Evolutionary conservation across 2,329 filamentous ascomycete genomes (phyloP), one percentile per base, ranked within the genome.

Genomic region (Parascedosporium putredinis): DNA sequence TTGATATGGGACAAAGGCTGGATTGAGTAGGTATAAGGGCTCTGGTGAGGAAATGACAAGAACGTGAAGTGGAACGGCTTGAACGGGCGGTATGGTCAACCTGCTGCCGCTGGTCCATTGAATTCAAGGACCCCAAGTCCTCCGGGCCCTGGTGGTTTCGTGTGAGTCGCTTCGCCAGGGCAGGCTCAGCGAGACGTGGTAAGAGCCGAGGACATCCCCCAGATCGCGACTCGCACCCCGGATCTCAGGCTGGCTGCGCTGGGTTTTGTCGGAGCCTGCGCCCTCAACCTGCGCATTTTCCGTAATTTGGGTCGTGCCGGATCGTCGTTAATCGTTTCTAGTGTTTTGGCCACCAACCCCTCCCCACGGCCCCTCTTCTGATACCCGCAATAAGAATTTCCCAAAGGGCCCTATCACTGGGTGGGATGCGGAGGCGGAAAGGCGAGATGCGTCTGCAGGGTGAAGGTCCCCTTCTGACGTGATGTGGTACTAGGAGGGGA

Each of bases 271-370:
- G 22, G n/a, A 29, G 16, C 10, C 23, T 2, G 23, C n/a, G 42
- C 25, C 25, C n/a, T 29, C 42, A 9, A 20, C 16, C 5, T 22
- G 10, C 42, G 40, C 40, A n/a, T n/a, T n/a, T 31, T 31, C 27
- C 27, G 12, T 31, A 31, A 6, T 45, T 14, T 29, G 14, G 25
- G 42, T 45, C 25, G 23, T 45, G 42, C 42, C 42, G 42, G 42
- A 45, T 45, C 42, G 42, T 20, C 42, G 42, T 27, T 14, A 45
- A 45, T 45, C 42, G 42, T 45, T 45, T 45, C 42, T 45, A 7
- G 42, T 23, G 25, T 45, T 45, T 45, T 42, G 38, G 38, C 38
- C 38, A 42, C 38, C 10, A 20, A 18, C 20, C 42, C 23, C 42
- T 20, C 40, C 18, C 22, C 12, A 25, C 20, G 12, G 42, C 23